Conservation (phyloP, 2,329 filamentous ascomycete genomes). For the Diaporthe ilicicola region DNA sequence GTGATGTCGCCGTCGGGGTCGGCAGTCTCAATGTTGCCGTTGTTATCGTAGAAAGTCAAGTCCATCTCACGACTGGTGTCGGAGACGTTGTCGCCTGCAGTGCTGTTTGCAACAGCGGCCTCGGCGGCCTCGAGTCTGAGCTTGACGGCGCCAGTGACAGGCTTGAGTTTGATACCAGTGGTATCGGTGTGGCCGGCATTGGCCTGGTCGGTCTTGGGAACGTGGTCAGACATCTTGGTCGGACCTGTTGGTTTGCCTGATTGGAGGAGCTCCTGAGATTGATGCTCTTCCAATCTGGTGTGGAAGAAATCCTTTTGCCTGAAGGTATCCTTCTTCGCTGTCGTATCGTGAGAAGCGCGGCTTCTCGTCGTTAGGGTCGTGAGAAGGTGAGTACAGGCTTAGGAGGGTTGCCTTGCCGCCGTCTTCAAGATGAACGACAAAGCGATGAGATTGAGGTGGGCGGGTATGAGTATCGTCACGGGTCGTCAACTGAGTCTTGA, state of each 20-base stretch:
- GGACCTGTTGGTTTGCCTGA: background rate
- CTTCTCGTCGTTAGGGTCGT: constrained; percentile 21
- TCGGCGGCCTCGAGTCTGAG: background rate
- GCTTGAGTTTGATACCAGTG: constrained; percentile 12
- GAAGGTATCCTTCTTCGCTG: constrained; percentile 16
- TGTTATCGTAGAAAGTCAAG: constrained; percentile 1
- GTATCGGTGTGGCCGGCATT: background rate
- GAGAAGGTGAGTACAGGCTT: background rate
- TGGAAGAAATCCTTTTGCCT: constrained; percentile 5
- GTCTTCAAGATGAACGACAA: constrained; percentile 14
- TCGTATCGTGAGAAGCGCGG: background rate
- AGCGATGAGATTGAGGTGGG: background rate
- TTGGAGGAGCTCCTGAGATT: background rate
- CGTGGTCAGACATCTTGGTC: constrained; percentile 9
- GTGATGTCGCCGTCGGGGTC: background rate
- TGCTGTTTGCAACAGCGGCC: background rate
- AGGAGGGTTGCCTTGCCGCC: background rate
- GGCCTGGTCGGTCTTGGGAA: constrained; percentile 7
- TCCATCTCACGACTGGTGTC: background rate
- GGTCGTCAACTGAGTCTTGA: background rate
- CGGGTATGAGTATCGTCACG: background rate
- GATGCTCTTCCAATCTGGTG: background rate
- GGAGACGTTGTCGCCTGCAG: background rate
- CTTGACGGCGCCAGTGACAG: background rate
- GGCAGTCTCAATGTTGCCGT: constrained; percentile 13